Conservation (phyloP, 2,329 filamentous ascomycete species). For the Diplodia corticola region DNA sequence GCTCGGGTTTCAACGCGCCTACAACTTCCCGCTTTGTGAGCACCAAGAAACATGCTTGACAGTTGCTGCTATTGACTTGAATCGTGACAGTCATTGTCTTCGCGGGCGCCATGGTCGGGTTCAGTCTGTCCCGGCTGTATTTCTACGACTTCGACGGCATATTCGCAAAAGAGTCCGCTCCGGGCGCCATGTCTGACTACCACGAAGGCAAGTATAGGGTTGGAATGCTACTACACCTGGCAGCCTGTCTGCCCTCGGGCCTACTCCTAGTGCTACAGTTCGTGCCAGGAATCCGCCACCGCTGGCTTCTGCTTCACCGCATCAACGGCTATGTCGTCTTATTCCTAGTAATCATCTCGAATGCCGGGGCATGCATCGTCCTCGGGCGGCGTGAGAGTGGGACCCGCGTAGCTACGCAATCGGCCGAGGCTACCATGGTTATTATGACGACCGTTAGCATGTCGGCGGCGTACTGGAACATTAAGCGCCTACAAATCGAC, state of each 20-base stretch:
- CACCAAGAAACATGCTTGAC: too few species aligned
- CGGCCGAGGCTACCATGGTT: too few species aligned
- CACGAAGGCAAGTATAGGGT: conserved; percentile 30
- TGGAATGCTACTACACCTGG: conserved; percentile 49
- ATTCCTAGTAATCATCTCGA: conserved; percentile 49
- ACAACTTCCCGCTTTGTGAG: conserved; percentile 58
- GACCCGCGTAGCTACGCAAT: background rate
- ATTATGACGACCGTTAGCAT: conserved; percentile 44
- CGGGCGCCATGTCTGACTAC: too few species aligned
- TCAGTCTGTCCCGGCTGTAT: conserved; percentile 40
- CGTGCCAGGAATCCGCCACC: conserved; percentile 48
- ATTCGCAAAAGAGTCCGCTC: too few species aligned
- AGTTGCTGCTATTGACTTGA: too few species aligned
- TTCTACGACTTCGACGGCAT: too few species aligned
- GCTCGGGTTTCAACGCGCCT: conserved; percentile 29
- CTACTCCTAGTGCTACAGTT: conserved; percentile 47
- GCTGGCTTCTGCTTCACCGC: conserved; percentile 56
- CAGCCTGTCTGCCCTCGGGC: conserved; percentile 40
- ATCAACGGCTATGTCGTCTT: conserved; percentile 60
- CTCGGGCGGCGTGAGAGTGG: background rate
- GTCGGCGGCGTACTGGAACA: conserved; percentile 55
- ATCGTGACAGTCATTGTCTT: conserved; percentile 21
- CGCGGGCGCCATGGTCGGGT: conserved; percentile 25
- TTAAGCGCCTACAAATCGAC: conserved; percentile 62
- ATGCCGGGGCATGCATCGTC: conserved; percentile 52